phyloP scores from a whole-genome alignment of 352 stramenopile genomes.

The Phytophthora colocasiae region DNA sequence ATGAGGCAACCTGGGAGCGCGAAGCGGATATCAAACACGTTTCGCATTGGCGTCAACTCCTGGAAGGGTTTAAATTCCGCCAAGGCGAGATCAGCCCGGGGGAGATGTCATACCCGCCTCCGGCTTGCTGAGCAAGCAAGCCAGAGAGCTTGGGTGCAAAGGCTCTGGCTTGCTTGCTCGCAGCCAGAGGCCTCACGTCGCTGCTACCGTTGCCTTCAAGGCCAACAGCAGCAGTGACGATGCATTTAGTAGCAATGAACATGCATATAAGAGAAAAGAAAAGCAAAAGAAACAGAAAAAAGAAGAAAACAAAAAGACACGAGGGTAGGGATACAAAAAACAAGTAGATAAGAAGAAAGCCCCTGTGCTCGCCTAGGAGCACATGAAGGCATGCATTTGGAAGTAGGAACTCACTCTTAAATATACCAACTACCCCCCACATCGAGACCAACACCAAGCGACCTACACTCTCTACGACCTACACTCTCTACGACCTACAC shows the following conservation, averaged over 20 bases:
- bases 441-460: too few relatives aligned
- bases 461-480: too few relatives aligned
- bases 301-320: too few relatives aligned
- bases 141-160: not conserved
- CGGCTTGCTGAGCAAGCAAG: constrained; percentile 6
- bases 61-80: constrained; percentile 4
- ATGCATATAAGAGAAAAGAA: too few relatives aligned
- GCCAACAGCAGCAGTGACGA: not conserved
- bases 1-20: constrained; percentile 13
- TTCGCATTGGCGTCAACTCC: constrained; percentile 17
- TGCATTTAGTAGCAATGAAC: not conserved
- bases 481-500: too few relatives aligned
- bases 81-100: constrained; percentile 15
- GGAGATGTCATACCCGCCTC: constrained; percentile 16
- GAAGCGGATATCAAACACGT: constrained; percentile 10
- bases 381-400: too few relatives aligned
- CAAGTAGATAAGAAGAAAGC: too few relatives aligned
- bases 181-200: not conserved
- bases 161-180: not conserved
- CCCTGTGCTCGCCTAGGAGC: too few relatives aligned
- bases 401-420: too few relatives aligned
- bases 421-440: too few relatives aligned
- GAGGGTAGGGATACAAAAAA: too few relatives aligned
- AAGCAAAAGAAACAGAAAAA: too few relatives aligned
- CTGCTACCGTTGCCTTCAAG: not conserved